Evolutionary conservation across 108 stramenopile species (phyloP).

Genomic region (Cyclotella kingstonii): DNA sequence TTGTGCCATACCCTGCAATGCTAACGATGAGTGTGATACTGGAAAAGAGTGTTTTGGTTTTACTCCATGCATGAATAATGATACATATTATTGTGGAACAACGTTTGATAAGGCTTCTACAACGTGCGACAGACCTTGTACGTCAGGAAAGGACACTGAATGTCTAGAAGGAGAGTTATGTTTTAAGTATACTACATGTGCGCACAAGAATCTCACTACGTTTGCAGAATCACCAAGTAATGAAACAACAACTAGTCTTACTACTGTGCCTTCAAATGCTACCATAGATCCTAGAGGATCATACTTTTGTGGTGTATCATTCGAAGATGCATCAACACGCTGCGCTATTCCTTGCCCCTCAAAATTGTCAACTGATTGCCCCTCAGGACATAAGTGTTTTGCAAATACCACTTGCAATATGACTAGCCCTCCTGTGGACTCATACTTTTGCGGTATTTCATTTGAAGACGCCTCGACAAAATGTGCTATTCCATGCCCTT

Average conservation of each 20-base stretch:
- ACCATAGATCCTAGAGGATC: too few relatives aligned
- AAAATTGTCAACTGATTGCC: constrained; percentile 31
- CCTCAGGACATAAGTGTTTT: constrained; percentile 25
- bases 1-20: constrained; percentile 66
- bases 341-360: constrained; percentile 65
- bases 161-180: constrained; percentile 28
- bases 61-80: constrained; percentile 54
- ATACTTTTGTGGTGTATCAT: too few relatives aligned
- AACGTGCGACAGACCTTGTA: constrained; percentile 31
- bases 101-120: constrained; percentile 38
- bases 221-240: background rate
- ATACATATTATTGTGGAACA: constrained; percentile 42
- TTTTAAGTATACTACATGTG: constrained; percentile 42
- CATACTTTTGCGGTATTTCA: too few relatives aligned
- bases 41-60: constrained; percentile 79
- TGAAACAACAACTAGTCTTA: background rate
- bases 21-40: constrained; percentile 63
- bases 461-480: constrained; percentile 35
- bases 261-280: too few relatives aligned
- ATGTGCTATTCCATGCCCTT: constrained; percentile 63
- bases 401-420: constrained; percentile 39
- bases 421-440: too few relatives aligned
- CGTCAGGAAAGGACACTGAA: constrained; percentile 27
- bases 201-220: constrained; percentile 3
- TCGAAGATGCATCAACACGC: constrained; percentile 33